A percentile compares a stretch with the other conserved stretches of the same genome.
Conservation (phyloP, 768 basidiomycete species). For the Kwoniella sp. region DNA sequence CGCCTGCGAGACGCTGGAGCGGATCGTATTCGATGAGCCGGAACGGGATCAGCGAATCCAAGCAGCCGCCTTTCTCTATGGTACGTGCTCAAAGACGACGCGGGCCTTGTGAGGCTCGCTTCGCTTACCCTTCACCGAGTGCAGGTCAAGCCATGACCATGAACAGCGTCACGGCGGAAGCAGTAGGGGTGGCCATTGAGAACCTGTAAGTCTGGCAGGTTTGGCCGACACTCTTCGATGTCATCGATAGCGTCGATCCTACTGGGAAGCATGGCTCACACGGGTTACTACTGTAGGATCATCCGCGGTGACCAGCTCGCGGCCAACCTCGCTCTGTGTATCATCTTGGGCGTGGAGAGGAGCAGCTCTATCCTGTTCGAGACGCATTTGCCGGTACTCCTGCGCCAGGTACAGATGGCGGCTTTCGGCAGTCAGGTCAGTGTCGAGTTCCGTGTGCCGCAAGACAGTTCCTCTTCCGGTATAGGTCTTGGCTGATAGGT, state of each 20-base stretch:
- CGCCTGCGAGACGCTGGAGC: slow-evolving; percentile 28
- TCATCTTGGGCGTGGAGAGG: slow-evolving; percentile 31
- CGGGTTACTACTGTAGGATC: no score
- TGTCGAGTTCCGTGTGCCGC: neutral
- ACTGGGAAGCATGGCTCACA: no score
- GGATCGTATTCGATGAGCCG: slow-evolving; percentile 25
- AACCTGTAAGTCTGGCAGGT: slow-evolving; percentile 36
- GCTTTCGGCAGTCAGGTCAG: slow-evolving; percentile 27
- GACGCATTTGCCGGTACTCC: slow-evolving; percentile 24
- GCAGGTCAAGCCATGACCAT: slow-evolving; percentile 38
- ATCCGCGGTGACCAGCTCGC: slow-evolving; percentile 16
- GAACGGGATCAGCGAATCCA: slow-evolving; percentile 5
- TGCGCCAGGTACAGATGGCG: slow-evolving; percentile 30
- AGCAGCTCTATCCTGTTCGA: slow-evolving; percentile 25
- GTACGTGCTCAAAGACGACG: slow-evolving; percentile 1
- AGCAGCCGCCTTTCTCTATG: slow-evolving; percentile 30
- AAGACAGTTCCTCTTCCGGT: no score
- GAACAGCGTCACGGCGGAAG: slow-evolving; percentile 26
- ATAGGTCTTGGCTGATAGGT: neutral
- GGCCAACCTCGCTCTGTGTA: slow-evolving; percentile 27
- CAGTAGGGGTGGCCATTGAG: slow-evolving; percentile 27
- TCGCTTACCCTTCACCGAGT: neutral
- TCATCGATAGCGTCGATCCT: no score
- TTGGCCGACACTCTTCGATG: no score
- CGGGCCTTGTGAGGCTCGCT: neutral